phyloP scores from a whole-genome alignment of 176 grass and related monocot genomes.

The Aegilops sharonensis region DNA sequence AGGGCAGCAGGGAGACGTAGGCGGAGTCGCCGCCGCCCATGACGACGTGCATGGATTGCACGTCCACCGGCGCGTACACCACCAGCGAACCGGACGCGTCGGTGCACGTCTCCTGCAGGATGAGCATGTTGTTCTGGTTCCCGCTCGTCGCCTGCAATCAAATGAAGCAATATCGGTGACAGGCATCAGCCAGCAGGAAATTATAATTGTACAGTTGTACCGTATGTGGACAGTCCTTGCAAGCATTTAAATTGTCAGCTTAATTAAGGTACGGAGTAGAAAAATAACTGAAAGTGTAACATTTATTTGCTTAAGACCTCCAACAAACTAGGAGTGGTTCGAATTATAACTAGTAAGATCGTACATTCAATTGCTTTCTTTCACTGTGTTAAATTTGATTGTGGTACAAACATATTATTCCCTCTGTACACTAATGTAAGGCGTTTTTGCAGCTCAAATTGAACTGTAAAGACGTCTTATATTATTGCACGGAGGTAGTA shows the following conservation, averaged over 20 bases:
- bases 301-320: background rate
- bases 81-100: slow-evolving; percentile 52
- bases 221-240: background rate
- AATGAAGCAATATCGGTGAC: background rate
- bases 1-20: slow-evolving; percentile 64
- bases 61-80: slow-evolving; percentile 70
- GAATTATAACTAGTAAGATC: background rate
- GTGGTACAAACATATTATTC: background rate
- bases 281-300: background rate
- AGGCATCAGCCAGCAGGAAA: background rate
- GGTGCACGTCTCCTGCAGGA: slow-evolving; percentile 69
- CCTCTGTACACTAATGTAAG: no score
- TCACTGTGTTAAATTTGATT: background rate
- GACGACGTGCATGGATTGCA: slow-evolving; percentile 67
- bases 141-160: slow-evolving; percentile 46
- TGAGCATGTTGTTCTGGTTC: slow-evolving; percentile 68
- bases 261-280: background rate
- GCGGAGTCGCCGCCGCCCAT: slow-evolving; percentile 72
- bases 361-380: background rate
- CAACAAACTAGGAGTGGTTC: background rate
- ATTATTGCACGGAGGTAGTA: no score
- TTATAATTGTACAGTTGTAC: no score
- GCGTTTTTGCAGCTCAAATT: no score
- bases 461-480: no score
- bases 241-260: background rate